Base-by-base conservation (phyloP, 2,329 filamentous ascomycete genomes). In the Beauveria rudraprayagi region DNA sequence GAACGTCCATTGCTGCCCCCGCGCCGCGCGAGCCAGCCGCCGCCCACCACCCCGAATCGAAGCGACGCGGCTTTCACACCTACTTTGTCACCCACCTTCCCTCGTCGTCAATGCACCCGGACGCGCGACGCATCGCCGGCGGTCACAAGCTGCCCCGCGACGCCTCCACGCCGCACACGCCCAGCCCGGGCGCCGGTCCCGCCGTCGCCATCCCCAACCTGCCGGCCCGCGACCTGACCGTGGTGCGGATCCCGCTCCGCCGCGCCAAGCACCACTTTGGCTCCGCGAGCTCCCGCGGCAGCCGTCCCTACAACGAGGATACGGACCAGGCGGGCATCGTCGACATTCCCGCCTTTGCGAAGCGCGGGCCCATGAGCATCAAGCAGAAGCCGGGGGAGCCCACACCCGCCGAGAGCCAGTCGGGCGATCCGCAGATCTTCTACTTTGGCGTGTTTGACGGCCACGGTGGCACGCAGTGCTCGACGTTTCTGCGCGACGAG, bases 361-460 rank as follows among this genome's bases (percentile, higher is more conserved):
- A 89, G 73, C 83, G 90, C 43, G 84, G 86, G 5, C 92, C 93
- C 14, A 81, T 90, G 63, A 87, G 82, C 67, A 76, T 80, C 57
- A 76, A 73, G 54, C 80, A 79, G 65, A 78, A 75, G 46, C 73
- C 76, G 26, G 83, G 78, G 64, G 85, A 85, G 73, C 86, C 83
- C 55, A 90, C 83, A 26, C 84, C 80, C 10, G 90, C 91, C 6
- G 89, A 90, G 62, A 89, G 87, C 65, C 85, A 89, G 1, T 89
- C 85, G 64, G 93, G 93, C 2, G 93, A 97, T 70, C 93, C 93
- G 1, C 93, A 97, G 71, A 88, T 97, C 40, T 99, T 99, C 74
- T 99, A 97, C 74, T 99, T 97, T 80, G 92, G 85, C 1, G 87
- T 97, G 1, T 99, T 97, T 70, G 94, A 99, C 73, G 94, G 94